phyloP scores from a whole-genome alignment of 2,329 filamentous ascomycete genomes.

The Thelonectria rubi region DNA sequence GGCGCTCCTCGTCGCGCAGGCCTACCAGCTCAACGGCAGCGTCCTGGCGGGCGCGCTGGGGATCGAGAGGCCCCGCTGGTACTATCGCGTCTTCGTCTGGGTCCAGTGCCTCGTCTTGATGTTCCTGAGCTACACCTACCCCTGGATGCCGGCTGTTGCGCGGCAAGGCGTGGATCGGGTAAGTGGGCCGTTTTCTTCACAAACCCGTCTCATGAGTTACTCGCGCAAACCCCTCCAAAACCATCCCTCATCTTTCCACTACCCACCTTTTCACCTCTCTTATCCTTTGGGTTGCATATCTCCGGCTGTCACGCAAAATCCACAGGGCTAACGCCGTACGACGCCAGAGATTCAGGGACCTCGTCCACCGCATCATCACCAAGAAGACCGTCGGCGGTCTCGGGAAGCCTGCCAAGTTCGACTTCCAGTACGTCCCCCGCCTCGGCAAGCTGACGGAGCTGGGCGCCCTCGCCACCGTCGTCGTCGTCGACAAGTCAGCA shows the following conservation, averaged over 20 bases:
- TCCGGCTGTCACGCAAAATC: background rate
- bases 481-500: background rate
- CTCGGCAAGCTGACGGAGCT: constrained; percentile 48
- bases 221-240: background rate
- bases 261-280: background rate
- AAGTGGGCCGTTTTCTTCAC: constrained; percentile 22
- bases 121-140: constrained; percentile 57
- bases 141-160: constrained; percentile 47
- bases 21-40: constrained; percentile 75
- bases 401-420: constrained; percentile 69
- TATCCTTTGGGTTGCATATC: constrained; percentile 10
- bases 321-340: constrained; percentile 23
- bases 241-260: constrained; percentile 7
- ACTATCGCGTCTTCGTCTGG: constrained; percentile 68
- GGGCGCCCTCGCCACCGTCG: constrained; percentile 35
- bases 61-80: constrained; percentile 63
- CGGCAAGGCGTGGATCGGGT: constrained; percentile 50
- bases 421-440: constrained; percentile 74
- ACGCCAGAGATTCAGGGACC: constrained; percentile 39
- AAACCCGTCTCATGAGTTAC: background rate
- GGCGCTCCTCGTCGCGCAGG: constrained; percentile 73
- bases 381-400: constrained; percentile 70
- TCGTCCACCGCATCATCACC: constrained; percentile 62
- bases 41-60: constrained; percentile 68
- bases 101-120: constrained; percentile 75